These are phyloP conservation scores for Arabidopsis hybrid DNA, from an alignment of 441 rosid species.

Conservation along the genomic window DNA sequence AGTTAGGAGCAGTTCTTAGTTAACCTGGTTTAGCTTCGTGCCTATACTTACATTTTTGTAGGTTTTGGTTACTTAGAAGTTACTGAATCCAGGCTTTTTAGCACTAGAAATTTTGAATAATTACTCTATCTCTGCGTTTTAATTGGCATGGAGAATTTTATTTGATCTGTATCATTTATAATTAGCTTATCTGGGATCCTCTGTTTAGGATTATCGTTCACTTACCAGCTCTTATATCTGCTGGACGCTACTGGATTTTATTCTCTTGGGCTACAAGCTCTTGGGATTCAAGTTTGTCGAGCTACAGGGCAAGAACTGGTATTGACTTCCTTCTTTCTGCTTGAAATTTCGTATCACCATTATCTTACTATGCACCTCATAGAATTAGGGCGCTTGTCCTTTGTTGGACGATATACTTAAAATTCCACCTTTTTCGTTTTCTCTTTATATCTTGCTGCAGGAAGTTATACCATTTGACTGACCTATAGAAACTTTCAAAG, in stretches of 20 bases:
- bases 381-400: not conserved
- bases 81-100: not conserved
- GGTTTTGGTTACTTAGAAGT: not conserved
- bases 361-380: not conserved
- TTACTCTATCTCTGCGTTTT: not conserved
- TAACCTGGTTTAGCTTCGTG: conserved; percentile 19
- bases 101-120: not conserved
- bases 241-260: conserved; percentile 97
- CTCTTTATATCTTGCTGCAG: not conserved
- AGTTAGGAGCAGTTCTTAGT: conserved; percentile 18
- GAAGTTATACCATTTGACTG: conserved; percentile 13
- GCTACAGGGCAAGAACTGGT: conserved; percentile 99
- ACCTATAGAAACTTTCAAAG: conserved; percentile 4
- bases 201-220: conserved; percentile 87
- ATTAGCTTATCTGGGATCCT: conserved; percentile 20
- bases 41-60: conserved; percentile 17
- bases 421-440: not conserved
- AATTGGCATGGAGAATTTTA: conserved; percentile 17
- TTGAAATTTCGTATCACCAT: conserved; percentile 42
- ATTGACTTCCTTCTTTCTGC: conserved; percentile 36
- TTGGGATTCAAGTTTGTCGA: conserved; percentile 96
- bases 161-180: conserved; percentile 12
- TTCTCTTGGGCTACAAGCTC: conserved; percentile 91
- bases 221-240: conserved; percentile 90
- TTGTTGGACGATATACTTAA: not conserved